A percentile compares a stretch with the other conserved stretches of the same genome.
Evolutionary conservation across 2,329 filamentous ascomycete species (phyloP).

Genomic region (Penicillium hordei): DNA sequence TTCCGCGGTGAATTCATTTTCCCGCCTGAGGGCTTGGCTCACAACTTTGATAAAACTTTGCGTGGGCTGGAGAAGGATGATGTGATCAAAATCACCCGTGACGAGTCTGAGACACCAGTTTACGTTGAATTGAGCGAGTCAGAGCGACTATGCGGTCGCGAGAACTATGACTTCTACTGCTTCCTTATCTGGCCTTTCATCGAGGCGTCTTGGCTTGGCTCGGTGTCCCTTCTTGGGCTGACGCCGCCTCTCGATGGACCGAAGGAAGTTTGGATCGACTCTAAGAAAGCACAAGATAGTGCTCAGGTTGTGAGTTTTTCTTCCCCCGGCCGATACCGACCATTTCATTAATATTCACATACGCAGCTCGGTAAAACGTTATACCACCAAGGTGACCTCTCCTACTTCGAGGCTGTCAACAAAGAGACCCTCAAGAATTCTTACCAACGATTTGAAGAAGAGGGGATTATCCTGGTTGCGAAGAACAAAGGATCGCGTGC

Average conservation of each 20-base stretch:
- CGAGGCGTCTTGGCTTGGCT: conserved; percentile 88
- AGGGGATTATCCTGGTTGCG: conserved; percentile 77
- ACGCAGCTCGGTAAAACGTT: conserved; percentile 84
- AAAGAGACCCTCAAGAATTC: conserved; percentile 96
- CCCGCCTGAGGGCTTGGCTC: conserved; percentile 75
- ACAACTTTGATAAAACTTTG: conserved; percentile 80
- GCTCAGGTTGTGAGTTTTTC: conserved; percentile 68
- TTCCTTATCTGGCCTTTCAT: conserved; percentile 99
- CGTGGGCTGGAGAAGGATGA: conserved; percentile 73
- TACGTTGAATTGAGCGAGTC: conserved; percentile 70
- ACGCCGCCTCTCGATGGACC: conserved; percentile 64
- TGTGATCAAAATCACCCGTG: conserved; percentile 67
- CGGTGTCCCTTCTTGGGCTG: conserved; percentile 82
- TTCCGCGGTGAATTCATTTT: conserved; percentile 98
- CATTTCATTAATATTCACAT: conserved; percentile 16
- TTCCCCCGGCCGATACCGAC: neutral
- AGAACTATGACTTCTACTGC: conserved; percentile 98
- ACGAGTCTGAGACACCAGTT: conserved; percentile 56
- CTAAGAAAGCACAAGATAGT: conserved; percentile 73
- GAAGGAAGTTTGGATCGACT: conserved; percentile 75
- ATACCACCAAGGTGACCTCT: conserved; percentile 95
- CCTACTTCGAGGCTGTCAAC: conserved; percentile 97
- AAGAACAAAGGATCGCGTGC: conserved; percentile 59
- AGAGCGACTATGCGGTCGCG: conserved; percentile 75
- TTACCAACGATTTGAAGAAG: conserved; percentile 82